Conservation (phyloP, 2,329 filamentous ascomycete genomes). For the Colletotrichum sp. region DNA sequence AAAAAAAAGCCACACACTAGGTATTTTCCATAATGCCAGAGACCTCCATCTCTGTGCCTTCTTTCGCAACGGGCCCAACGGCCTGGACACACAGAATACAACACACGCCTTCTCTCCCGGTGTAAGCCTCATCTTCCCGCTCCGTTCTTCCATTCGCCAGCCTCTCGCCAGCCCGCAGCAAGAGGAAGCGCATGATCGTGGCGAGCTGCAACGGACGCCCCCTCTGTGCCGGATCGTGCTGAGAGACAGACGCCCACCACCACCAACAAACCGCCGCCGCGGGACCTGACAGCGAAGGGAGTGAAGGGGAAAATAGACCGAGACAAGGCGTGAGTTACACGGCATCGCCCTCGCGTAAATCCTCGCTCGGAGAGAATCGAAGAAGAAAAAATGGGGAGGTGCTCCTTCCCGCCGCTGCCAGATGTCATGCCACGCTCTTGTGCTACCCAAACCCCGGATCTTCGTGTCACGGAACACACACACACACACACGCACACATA, state of each 20-base stretch:
- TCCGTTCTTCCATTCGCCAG: neutral
- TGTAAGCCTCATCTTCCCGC: neutral
- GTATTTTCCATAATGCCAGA: neutral
- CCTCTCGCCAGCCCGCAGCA: neutral
- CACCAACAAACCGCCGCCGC: neutral
- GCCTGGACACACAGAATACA: neutral
- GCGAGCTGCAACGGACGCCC: neutral
- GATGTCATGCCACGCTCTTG: neutral
- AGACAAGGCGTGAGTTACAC: neutral
- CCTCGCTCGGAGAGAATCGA: neutral
- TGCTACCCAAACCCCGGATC: conserved; percentile 7
- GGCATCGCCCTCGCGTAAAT: neutral
- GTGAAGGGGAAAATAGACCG: neutral
- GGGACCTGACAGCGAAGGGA: neutral
- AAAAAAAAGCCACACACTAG: neutral
- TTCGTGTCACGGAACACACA: neutral
- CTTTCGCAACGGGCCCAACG: neutral
- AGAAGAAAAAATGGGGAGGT: neutral
- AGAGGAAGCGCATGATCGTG: neutral
- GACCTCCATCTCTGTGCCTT: neutral
- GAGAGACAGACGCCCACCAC: neutral
- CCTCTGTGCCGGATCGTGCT: neutral
- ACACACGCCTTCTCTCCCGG: neutral
- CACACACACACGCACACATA: neutral
- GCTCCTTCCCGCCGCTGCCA: neutral